Evolutionary conservation across 164 flowering plant species (phyloP), one percentile per base, ranked within the genome.

Genomic region (Dillenia turbinata): DNA sequence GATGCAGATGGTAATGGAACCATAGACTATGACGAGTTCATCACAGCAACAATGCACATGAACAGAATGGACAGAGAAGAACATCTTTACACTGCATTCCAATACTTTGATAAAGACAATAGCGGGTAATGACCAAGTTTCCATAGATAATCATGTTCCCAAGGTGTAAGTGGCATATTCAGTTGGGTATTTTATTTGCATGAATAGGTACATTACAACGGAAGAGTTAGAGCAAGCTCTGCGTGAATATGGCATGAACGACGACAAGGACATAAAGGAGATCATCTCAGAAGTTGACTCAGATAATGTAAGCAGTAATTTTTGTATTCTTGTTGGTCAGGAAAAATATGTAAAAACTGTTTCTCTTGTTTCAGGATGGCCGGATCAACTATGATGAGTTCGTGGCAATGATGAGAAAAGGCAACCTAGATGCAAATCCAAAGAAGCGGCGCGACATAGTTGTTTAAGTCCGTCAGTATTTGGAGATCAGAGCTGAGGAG

Each of bases 1-100:
- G 98, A 94, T 77, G 96, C 89, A 53, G 98, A 94, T 73, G 96
- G 97, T 14, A 87, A 94, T 66, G 98, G 97, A 15, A 81, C 83
- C n/a, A 94, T 87, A 70, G 98, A 94, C 69, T 94, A 90, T 56
- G 92, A 85, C n/a, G 97, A 94, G 69, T 94, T 94, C 81, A 89
- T 94, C 71, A 86, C 97, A 33, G 97, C 98, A 44, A 94, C 98
- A 19, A 83, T 89, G 97, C 97, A 90, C 54, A 40, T 87, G 79
- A 89, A 94, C 79, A 71, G 83, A 71, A 85, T 85, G 88, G 96
- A 94, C 65, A 87, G 82, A 78, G 98, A 94, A 73, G 96, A 93
- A 17, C 98, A 94, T 78, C 85, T 90, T 8, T 93, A 87, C 70
- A 82, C 92, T n/a, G 96, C 98, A 8, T 93, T 93, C 79, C 92